Percentiles rank a stretch among this genome's conserved stretches.
phyloP scores from a whole-genome alignment of 208 protist species.

The Leptomonas pyrrhocoris region DNA sequence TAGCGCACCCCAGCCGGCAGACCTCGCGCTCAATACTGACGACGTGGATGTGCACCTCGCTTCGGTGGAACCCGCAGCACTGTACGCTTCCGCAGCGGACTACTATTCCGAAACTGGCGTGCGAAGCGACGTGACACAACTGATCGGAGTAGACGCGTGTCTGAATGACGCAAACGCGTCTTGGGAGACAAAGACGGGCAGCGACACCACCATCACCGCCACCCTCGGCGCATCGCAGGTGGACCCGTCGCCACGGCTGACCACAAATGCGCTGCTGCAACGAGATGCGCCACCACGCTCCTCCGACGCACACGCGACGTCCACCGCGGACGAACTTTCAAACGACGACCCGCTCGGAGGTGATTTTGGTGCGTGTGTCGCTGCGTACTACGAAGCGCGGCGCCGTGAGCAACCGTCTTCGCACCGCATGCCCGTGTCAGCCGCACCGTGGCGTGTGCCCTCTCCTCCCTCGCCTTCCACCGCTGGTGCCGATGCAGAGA shows the following conservation, averaged over 20 bases:
- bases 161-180: neutral
- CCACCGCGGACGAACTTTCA: too few species aligned
- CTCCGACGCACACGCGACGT: neutral
- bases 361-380: conserved; percentile 4
- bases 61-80: neutral
- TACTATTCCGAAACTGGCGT: conserved; percentile 18
- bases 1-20: neutral
- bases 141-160: neutral
- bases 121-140: too few species aligned
- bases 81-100: conserved; percentile 13
- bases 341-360: neutral
- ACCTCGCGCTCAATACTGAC: conserved; percentile 15
- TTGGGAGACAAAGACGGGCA: neutral
- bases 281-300: neutral
- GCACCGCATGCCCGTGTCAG: conserved; percentile 3
- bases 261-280: conserved; percentile 27
- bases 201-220: neutral
- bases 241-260: conserved; percentile 23
- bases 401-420: conserved; percentile 9
- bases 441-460: neutral
- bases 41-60: conserved; percentile 19
- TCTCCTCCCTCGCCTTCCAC: neutral
- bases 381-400: conserved; percentile 15
- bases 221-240: neutral
- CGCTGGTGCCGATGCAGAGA: neutral